These are phyloP conservation scores for Oryza coarctata DNA, from an alignment of 176 grass and related monocot genomes.

Conservation along the genomic window DNA sequence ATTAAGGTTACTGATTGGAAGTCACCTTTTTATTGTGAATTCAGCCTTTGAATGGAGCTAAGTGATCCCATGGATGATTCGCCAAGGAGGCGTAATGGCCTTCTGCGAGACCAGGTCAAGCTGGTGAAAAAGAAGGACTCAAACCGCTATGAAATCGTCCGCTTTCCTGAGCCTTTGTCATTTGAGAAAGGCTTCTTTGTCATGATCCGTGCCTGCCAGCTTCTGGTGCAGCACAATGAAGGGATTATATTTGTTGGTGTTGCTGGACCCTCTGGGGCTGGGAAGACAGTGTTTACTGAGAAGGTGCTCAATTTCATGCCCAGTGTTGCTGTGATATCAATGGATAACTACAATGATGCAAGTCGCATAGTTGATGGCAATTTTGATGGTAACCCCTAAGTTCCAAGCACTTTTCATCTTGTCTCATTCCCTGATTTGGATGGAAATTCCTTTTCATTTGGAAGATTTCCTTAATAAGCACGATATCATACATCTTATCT, in stretches of 20 bases:
- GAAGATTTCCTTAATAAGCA: neutral
- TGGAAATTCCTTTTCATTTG: neutral
- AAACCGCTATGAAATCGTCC: slow-evolving; percentile 76
- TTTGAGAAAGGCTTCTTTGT: slow-evolving; percentile 98
- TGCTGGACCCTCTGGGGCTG: slow-evolving; percentile 90
- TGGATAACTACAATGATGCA: slow-evolving; percentile 97
- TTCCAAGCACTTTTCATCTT: slow-evolving; percentile 2
- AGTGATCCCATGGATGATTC: slow-evolving; percentile 59
- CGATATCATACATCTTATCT: slow-evolving; percentile 3
- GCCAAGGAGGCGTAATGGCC: slow-evolving; percentile 60
- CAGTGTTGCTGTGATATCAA: slow-evolving; percentile 83
- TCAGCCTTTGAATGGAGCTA: slow-evolving; percentile 47
- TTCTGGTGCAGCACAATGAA: slow-evolving; percentile 79
- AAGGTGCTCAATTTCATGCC: slow-evolving; percentile 96
- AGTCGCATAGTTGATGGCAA: slow-evolving; percentile 92
- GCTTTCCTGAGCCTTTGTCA: slow-evolving; percentile 71
- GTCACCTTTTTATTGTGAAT: neutral
- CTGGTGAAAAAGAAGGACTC: slow-evolving; percentile 76
- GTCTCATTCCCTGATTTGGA: neutral
- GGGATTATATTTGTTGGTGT: slow-evolving; percentile 88
- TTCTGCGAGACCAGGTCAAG: slow-evolving; percentile 86
- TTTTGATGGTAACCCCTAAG: slow-evolving; percentile 78
- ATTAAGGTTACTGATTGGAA: slow-evolving; percentile 14
- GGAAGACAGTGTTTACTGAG: slow-evolving; percentile 94
- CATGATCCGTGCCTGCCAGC: slow-evolving; percentile 86